Conservation (phyloP, 2,329 filamentous ascomycete genomes). For the Juglanconis oblonga region DNA sequence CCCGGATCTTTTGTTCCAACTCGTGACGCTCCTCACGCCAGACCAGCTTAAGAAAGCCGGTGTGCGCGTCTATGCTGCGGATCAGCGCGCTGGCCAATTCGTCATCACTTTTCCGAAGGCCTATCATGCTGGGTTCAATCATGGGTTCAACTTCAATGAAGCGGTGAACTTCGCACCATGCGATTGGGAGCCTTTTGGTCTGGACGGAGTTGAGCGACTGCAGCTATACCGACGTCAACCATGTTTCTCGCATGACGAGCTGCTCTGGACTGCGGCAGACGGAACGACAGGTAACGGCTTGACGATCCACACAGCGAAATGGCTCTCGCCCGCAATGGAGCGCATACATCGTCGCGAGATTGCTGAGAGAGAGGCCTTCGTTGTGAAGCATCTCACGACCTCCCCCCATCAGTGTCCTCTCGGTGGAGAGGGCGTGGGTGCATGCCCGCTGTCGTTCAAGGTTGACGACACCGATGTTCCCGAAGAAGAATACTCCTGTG, state of each 20-base stretch:
- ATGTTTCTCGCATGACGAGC: conserved; percentile 95
- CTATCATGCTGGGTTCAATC: conserved; percentile 97
- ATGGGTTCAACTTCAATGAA: conserved; percentile 98
- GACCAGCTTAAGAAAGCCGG: conserved; percentile 91
- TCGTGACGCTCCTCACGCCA: conserved; percentile 92
- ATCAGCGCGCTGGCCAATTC: conserved; percentile 92
- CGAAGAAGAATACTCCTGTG: conserved; percentile 91
- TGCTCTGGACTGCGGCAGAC: conserved; percentile 85
- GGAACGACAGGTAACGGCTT: conserved; percentile 62
- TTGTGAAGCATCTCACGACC: conserved; percentile 59
- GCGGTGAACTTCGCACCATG: conserved; percentile 95
- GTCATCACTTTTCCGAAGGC: conserved; percentile 96
- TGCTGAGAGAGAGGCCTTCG: conserved; percentile 64
- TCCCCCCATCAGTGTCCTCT: conserved; percentile 54
- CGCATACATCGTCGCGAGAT: conserved; percentile 74
- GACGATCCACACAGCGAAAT: conserved; percentile 87
- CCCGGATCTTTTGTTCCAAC: conserved; percentile 90
- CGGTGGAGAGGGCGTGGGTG: conserved; percentile 41
- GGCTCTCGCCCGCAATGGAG: conserved; percentile 84
- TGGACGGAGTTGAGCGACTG: conserved; percentile 79
- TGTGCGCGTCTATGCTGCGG: conserved; percentile 89
- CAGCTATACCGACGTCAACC: conserved; percentile 87
- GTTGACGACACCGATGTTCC: conserved; percentile 71
- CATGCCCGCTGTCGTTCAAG: conserved; percentile 60
- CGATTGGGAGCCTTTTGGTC: conserved; percentile 93